Conservation (phyloP, 2,329 filamentous ascomycete genomes). For the Fusarium succisae region DNA sequence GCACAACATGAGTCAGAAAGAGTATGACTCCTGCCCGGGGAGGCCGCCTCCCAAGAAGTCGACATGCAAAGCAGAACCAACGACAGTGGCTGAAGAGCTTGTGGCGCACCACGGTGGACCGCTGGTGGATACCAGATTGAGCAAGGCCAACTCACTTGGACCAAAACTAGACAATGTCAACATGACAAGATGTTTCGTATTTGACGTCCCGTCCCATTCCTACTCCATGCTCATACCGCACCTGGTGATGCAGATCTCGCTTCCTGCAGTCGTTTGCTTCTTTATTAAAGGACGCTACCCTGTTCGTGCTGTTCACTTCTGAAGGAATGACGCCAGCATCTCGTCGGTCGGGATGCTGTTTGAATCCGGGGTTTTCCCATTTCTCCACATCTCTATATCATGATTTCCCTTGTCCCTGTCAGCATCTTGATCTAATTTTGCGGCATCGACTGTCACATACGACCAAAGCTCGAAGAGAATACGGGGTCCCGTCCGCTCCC, state of each 20-base stretch:
- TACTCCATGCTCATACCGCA: background rate
- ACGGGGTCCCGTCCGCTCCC: background rate
- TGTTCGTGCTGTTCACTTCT: too few relatives aligned
- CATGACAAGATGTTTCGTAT: too few relatives aligned
- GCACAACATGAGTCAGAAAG: background rate
- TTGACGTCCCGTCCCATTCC: too few relatives aligned
- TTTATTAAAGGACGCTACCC: too few relatives aligned
- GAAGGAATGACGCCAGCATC: too few relatives aligned
- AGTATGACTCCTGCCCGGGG: background rate
- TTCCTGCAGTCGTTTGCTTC: too few relatives aligned
- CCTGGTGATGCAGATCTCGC: too few relatives aligned
- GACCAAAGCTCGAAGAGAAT: constrained; percentile 3
- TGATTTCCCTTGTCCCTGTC: background rate
- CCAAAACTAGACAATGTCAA: too few relatives aligned
- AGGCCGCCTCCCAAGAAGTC: too few relatives aligned
- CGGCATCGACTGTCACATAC: fast-evolving
- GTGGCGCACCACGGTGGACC: background rate
- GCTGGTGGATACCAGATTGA: too few relatives aligned
- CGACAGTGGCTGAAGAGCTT: background rate
- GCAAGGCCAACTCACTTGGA: too few relatives aligned
- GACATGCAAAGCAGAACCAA: background rate
- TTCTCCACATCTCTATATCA: background rate
- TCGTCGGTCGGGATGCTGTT: background rate
- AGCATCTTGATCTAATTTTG: background rate
- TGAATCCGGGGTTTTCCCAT: fast-evolving